A percentile compares a stretch with the other conserved stretches of the same genome.
phyloP scores from a whole-genome alignment of 176 grass and related monocot species.

The Oryza rufipogon region DNA sequence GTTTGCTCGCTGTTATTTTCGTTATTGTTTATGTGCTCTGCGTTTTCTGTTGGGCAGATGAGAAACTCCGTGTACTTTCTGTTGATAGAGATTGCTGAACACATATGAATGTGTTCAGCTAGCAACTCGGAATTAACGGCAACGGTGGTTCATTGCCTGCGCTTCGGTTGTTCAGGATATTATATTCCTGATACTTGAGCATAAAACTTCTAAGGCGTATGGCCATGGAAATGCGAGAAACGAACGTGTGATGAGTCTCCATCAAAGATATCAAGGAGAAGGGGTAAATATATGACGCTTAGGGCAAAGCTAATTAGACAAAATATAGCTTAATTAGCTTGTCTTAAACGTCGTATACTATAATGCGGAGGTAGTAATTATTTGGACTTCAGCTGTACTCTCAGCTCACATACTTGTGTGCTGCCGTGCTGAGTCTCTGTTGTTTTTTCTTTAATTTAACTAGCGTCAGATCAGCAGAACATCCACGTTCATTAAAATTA shows the following conservation, averaged over 20 bases:
- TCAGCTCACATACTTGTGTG: background rate
- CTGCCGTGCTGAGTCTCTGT: background rate
- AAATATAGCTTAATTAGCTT: too few relatives aligned
- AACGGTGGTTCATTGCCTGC: background rate
- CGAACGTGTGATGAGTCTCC: background rate
- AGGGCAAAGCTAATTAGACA: too few relatives aligned
- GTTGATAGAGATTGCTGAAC: background rate
- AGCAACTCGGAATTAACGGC: conserved; percentile 8
- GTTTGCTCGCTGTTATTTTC: background rate
- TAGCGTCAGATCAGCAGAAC: background rate
- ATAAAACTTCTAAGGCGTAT: background rate
- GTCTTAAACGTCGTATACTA: too few relatives aligned
- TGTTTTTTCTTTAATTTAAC: background rate
- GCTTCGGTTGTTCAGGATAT: background rate
- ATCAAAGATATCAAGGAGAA: background rate
- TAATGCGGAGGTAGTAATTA: too few relatives aligned
- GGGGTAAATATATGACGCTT: background rate
- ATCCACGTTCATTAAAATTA: background rate
- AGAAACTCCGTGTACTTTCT: too few relatives aligned
- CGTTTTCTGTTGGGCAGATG: background rate
- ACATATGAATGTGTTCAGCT: background rate
- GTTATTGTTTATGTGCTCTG: background rate
- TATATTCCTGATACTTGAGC: background rate
- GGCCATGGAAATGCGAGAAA: background rate
- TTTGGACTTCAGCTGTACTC: background rate